A percentile compares a stretch with the other conserved stretches of the same genome.
These are phyloP conservation scores for Raphanus hybrid DNA, from an alignment of 441 rosid species.

Conservation along the genomic window DNA sequence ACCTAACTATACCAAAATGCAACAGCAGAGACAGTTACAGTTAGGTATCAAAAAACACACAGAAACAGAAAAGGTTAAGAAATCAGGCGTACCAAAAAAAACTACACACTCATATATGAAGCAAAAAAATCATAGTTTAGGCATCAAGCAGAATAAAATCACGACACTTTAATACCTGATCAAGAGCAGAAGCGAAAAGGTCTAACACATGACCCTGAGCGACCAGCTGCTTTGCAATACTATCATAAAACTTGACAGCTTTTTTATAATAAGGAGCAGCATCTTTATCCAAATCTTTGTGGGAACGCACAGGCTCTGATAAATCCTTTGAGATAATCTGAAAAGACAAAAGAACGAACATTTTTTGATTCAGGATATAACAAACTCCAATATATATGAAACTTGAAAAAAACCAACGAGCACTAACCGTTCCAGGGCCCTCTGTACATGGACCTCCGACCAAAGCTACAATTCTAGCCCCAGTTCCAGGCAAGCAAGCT, in stretches of 20 bases:
- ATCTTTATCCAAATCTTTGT: slow-evolving; percentile 99
- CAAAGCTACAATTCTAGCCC: slow-evolving; percentile 90
- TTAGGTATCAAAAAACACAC: slow-evolving; percentile 32
- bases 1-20: slow-evolving; percentile 66
- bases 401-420: slow-evolving; percentile 27
- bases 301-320: slow-evolving; percentile 99
- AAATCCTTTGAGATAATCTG: slow-evolving; percentile 97
- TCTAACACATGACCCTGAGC: slow-evolving; percentile 96
- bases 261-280: slow-evolving; percentile 98
- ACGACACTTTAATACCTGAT: slow-evolving; percentile 75
- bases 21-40: slow-evolving; percentile 42
- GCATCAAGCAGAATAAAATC: slow-evolving; percentile 26
- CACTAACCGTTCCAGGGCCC: slow-evolving; percentile 96
- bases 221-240: slow-evolving; percentile 93
- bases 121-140: slow-evolving; percentile 22
- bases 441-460: slow-evolving; percentile 99
- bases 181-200: slow-evolving; percentile 98
- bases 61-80: background rate
- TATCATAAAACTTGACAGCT: slow-evolving; percentile 92
- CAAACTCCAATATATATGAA: slow-evolving; percentile 5
- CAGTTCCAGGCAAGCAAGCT: slow-evolving; percentile 94
- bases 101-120: slow-evolving; percentile 2
- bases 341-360: background rate
- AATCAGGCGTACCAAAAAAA: slow-evolving; percentile 13
- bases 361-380: background rate